phyloP scores from a whole-genome alignment of 495 filamentous ascomycete species.

The Pyrenula massariospora region DNA sequence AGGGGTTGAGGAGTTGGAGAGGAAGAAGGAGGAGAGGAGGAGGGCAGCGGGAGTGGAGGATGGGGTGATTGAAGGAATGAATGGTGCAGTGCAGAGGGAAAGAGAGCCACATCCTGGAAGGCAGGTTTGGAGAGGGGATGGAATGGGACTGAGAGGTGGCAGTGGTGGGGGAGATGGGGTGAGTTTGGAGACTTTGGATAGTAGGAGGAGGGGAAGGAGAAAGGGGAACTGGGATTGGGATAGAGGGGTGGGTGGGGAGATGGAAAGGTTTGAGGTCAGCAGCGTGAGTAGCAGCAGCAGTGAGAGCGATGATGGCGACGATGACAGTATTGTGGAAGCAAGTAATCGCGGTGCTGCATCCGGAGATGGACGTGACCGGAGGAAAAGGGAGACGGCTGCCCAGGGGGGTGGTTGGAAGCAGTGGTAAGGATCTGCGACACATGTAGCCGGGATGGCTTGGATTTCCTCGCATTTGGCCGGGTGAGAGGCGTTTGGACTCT shows the following conservation, averaged over 20 bases:
- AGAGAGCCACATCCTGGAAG: neutral
- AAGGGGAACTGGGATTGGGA: constrained; percentile 1
- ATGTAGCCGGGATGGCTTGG: too few species aligned
- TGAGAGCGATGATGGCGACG: neutral
- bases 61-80: constrained; percentile 8
- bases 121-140: neutral
- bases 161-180: constrained; percentile 35
- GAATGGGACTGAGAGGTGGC: neutral
- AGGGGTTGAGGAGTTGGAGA: constrained; percentile 19
- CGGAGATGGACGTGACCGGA: neutral
- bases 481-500: too few species aligned
- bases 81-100: constrained; percentile 1
- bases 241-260: neutral
- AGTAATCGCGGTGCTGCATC: too few species aligned
- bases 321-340: neutral
- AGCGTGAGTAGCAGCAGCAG: neutral
- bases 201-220: constrained; percentile 5
- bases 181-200: constrained; percentile 36
- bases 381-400: neutral
- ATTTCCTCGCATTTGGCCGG: too few species aligned
- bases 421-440: too few species aligned
- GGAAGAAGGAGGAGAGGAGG: constrained; percentile 43
- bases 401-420: neutral
- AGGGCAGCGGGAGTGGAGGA: constrained; percentile 30
- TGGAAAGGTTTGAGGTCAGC: neutral